phyloP scores from a whole-genome alignment of 148 eudicot genomes.

The Rhododendron kiyosumense region DNA sequence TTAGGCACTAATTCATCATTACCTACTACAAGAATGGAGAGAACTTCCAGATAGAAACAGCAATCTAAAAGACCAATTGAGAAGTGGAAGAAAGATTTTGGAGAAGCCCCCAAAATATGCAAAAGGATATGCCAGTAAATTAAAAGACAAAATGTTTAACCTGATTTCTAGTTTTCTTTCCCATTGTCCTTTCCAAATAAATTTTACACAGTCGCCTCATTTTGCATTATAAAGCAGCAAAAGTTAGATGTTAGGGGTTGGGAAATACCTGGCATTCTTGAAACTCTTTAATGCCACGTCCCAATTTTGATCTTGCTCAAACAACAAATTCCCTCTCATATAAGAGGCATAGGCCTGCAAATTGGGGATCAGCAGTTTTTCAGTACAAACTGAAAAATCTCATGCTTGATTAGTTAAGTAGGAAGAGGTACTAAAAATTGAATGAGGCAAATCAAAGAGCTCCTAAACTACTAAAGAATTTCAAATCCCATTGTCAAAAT shows the following conservation, averaged over 20 bases:
- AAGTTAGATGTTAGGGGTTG: neutral
- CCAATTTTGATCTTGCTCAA: slow-evolving; percentile 94
- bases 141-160: neutral
- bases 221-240: neutral
- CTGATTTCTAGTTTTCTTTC: neutral
- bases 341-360: slow-evolving; percentile 90
- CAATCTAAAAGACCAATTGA: neutral
- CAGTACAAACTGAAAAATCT: neutral
- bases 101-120: neutral
- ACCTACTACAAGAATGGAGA: neutral
- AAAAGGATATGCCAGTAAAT: slow-evolving; percentile 3
- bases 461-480: slow-evolving; percentile 5
- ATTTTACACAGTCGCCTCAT: neutral
- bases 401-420: neutral
- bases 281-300: slow-evolving; percentile 78
- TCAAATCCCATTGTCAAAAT: neutral
- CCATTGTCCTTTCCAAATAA: neutral
- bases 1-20: neutral
- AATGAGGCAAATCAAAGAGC: neutral
- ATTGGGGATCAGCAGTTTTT: slow-evolving; percentile 8
- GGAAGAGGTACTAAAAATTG: neutral
- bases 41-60: neutral
- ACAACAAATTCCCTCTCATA: slow-evolving; percentile 81
- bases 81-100: neutral
- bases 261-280: slow-evolving; percentile 82